These are phyloP conservation scores for Luvunga scandens DNA, from an alignment of 345 rosid species.

Conservation along the genomic window DNA sequence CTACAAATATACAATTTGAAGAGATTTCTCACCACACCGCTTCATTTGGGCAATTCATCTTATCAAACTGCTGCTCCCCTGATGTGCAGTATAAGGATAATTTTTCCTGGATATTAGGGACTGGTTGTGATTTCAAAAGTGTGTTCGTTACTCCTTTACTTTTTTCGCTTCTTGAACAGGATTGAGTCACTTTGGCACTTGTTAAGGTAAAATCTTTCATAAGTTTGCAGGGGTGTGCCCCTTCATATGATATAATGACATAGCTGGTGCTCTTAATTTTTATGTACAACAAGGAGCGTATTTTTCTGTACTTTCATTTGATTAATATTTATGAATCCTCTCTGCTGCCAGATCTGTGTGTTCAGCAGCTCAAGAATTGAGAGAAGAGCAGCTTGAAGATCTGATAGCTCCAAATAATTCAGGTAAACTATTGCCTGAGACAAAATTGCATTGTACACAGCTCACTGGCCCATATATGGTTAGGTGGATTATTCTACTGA, in stretches of 20 bases:
- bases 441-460: background rate
- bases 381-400: slow-evolving; percentile 57
- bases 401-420: slow-evolving; percentile 39
- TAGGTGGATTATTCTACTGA: slow-evolving; percentile 1
- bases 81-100: background rate
- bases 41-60: background rate
- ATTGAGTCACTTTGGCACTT: background rate
- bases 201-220: background rate
- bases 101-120: background rate
- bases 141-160: background rate
- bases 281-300: background rate
- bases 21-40: background rate
- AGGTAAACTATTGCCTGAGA: slow-evolving; percentile 40
- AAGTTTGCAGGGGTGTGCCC: background rate
- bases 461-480: background rate
- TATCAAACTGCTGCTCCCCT: background rate
- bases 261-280: background rate
- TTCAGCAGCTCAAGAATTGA: slow-evolving; percentile 54
- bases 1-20: background rate
- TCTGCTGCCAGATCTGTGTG: slow-evolving; percentile 51
- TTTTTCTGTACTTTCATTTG: background rate
- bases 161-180: background rate
- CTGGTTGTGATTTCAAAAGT: background rate
- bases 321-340: background rate
- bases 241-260: background rate